Conservation (phyloP, 1,284 basidiomycete genomes). For the Flammula alnicola region DNA sequence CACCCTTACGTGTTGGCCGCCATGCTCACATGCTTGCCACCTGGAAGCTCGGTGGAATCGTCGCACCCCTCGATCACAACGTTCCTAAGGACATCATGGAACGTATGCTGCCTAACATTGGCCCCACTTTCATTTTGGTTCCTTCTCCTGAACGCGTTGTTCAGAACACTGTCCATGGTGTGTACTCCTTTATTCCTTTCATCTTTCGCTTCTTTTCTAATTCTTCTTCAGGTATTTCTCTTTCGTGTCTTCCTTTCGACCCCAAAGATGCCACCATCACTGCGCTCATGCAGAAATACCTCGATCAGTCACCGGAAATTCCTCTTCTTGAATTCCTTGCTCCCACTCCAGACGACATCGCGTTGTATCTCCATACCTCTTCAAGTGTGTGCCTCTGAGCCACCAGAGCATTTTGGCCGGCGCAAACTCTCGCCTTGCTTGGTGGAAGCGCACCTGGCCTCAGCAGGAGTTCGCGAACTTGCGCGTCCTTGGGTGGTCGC, state of each 20-base stretch:
- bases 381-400: slow-evolving; percentile 39
- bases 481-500: slow-evolving; percentile 39
- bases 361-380: slow-evolving; percentile 38
- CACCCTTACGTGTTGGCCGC: slow-evolving; percentile 37
- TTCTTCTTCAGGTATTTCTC: slow-evolving; percentile 22
- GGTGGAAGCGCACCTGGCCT: slow-evolving; percentile 33
- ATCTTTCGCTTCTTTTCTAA: neutral
- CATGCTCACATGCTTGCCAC: slow-evolving; percentile 35
- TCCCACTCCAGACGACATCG: slow-evolving; percentile 25
- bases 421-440: slow-evolving; percentile 27
- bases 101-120: slow-evolving; percentile 36
- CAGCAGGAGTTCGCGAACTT: slow-evolving; percentile 28
- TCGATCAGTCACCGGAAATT: slow-evolving; percentile 26
- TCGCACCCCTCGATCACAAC: slow-evolving; percentile 38
- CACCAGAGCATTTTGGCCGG: slow-evolving; percentile 33
- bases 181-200: neutral
- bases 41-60: slow-evolving; percentile 38
- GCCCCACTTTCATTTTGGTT: slow-evolving; percentile 33
- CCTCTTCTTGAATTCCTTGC: slow-evolving; percentile 17
- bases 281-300: slow-evolving; percentile 30
- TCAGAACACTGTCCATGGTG: slow-evolving; percentile 30
- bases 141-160: slow-evolving; percentile 27
- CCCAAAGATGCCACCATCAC: slow-evolving; percentile 34
- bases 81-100: slow-evolving; percentile 35
- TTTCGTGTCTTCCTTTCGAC: slow-evolving; percentile 25